Percentiles rank a stretch among this genome's conserved stretches.
Conservation (phyloP, 1,284 basidiomycete species). For the Coniophora puteana region DNA sequence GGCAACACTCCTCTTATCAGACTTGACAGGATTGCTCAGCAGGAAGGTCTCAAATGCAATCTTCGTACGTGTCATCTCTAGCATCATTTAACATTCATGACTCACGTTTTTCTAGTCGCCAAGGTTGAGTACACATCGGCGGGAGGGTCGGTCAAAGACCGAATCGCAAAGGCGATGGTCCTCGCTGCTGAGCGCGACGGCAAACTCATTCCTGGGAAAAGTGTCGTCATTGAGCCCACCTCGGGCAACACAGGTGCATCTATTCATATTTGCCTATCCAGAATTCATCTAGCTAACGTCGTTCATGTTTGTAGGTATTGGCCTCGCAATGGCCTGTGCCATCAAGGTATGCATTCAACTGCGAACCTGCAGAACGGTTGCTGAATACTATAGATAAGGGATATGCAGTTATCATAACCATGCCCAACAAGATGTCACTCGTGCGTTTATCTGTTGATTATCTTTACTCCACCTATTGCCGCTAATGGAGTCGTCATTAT, state of each 20-base stretch:
- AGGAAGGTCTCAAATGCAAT: slow-evolving; percentile 85
- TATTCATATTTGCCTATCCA: neutral
- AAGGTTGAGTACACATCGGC: slow-evolving; percentile 91
- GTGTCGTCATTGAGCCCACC: slow-evolving; percentile 91
- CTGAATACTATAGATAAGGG: slow-evolving; percentile 87
- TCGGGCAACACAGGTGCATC: slow-evolving; percentile 89
- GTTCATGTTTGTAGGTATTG: slow-evolving; percentile 62
- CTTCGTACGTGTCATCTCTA: slow-evolving; percentile 57
- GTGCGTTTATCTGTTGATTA: slow-evolving; percentile 34
- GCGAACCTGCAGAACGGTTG: slow-evolving; percentile 25
- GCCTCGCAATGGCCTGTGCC: slow-evolving; percentile 87
- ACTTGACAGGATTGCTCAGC: slow-evolving; percentile 75
- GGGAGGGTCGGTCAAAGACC: slow-evolving; percentile 94
- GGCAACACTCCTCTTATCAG: slow-evolving; percentile 91
- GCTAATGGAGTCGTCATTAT: neutral
- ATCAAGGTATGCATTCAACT: slow-evolving; percentile 63
- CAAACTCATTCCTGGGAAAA: slow-evolving; percentile 82
- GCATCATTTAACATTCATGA: neutral
- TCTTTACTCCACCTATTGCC: neutral
- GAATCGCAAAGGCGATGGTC: slow-evolving; percentile 97
- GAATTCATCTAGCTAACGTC: neutral
- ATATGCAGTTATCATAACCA: slow-evolving; percentile 90
- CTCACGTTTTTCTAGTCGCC: slow-evolving; percentile 52
- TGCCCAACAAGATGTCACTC: slow-evolving; percentile 95
- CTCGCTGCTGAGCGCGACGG: slow-evolving; percentile 89